phyloP scores from a whole-genome alignment of 768 basidiomycete genomes.

The Thelephora aurantiotincta region DNA sequence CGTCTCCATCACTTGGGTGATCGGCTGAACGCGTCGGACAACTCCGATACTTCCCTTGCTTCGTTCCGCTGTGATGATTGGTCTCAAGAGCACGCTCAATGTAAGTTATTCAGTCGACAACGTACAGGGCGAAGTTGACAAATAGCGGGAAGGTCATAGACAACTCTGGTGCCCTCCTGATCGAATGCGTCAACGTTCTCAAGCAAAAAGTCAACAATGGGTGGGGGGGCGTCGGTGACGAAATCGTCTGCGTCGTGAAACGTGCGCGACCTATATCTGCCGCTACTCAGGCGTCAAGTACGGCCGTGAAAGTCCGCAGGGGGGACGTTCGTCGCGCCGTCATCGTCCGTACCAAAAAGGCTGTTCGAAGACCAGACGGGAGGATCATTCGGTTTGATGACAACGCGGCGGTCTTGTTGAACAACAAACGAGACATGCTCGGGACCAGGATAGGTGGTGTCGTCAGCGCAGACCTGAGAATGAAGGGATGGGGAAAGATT shows the following conservation, averaged over 20 bases:
- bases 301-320: slow-evolving; percentile 78
- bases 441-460: slow-evolving; percentile 91
- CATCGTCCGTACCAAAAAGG: slow-evolving; percentile 86
- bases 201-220: slow-evolving; percentile 95
- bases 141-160: slow-evolving; percentile 68
- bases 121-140: slow-evolving; percentile 1
- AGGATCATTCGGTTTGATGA: slow-evolving; percentile 85
- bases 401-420: slow-evolving; percentile 87
- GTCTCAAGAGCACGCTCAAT: slow-evolving; percentile 85
- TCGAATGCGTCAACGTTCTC: slow-evolving; percentile 93
- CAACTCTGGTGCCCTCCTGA: slow-evolving; percentile 88
- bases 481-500: slow-evolving; percentile 93
- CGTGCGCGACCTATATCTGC: slow-evolving; percentile 73
- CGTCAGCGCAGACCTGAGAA: slow-evolving; percentile 79
- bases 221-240: slow-evolving; percentile 87
- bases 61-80: slow-evolving; percentile 51
- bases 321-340: slow-evolving; percentile 95
- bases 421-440: slow-evolving; percentile 92
- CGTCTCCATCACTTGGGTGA: too few species aligned
- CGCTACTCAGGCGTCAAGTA: slow-evolving; percentile 49
- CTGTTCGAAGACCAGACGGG: slow-evolving; percentile 78
- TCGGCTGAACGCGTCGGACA: too few species aligned
- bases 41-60: too few species aligned
- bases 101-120: slow-evolving; percentile 25
- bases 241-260: slow-evolving; percentile 92